Base-by-base conservation (phyloP, 768 basidiomycete species). In the Kwoniella sp. region DNA sequence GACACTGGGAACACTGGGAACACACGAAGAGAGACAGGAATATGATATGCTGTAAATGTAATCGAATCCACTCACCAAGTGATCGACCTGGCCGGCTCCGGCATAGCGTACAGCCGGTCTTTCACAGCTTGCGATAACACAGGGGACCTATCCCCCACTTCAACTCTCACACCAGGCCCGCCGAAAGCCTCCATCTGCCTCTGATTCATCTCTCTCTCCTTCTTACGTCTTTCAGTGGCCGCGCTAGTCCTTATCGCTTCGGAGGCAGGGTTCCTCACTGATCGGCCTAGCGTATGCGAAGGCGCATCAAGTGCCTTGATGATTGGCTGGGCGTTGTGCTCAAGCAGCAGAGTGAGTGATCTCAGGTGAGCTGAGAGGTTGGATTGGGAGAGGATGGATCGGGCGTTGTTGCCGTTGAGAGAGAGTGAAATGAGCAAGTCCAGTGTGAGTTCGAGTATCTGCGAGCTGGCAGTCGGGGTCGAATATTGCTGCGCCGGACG, bases 341-440 rank as follows among this genome's bases (percentile, higher is more conserved):
- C 66, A 5, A 78, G 63, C 17, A 78, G 63, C 0, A 55, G 26
- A 25, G 68, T 28, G 17, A 75, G 54, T 28, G 51, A 61, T 30
- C 61, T 67, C 48, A 78, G 66, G 55, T 75, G 68, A 2, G 65
- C 63, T 15, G 70, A 63, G 53, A 74, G 61, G 30, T 34, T 56
- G 4, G 60, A 62, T 4, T 45, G 41, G 4, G 69, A 54, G 2
- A 84, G 82, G 48, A 92, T 79, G 17, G 52, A 20, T 60, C 91
- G 82, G 52, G 85, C 86, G 7, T 87, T 86, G 17, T 91, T 85
- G 1, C 93, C 77, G 67, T 85, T 87, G 53, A 92, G 82, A 9
- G 89, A 87, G 45, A 92, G 85, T 63, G 85, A 85, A 70, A 85
- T 84, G 58, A 95, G 82, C 0, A 89, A 84, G 47, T 86, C 85